A percentile compares a stretch with the other conserved stretches of the same genome.
These are phyloP conservation scores for Triticum monococcum DNA, from an alignment of 176 grass and related monocot genomes.

Conservation along the genomic window DNA sequence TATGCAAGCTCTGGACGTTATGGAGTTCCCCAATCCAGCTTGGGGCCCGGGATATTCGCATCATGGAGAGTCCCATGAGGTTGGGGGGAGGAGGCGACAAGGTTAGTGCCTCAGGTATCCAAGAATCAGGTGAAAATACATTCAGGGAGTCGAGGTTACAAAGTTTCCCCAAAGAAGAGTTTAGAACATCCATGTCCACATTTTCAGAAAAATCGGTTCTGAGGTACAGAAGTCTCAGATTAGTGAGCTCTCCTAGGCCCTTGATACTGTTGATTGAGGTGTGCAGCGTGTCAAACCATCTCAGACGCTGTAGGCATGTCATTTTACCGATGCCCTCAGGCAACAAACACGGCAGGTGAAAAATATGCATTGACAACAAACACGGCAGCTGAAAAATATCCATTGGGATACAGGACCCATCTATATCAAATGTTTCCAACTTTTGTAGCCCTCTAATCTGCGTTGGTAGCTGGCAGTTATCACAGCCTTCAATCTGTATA, in stretches of 20 bases:
- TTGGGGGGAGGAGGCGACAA: neutral
- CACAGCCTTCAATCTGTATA: neutral
- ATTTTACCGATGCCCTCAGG: conserved; percentile 9
- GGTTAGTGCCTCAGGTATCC: neutral
- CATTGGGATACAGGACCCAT: conserved; percentile 5
- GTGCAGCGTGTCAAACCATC: neutral
- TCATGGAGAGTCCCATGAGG: neutral
- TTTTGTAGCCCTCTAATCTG: conserved; percentile 5
- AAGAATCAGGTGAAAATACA: neutral
- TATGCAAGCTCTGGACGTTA: neutral
- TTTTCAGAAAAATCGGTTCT: no score
- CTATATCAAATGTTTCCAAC: conserved; percentile 20
- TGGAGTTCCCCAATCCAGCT: neutral
- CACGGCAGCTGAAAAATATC: neutral
- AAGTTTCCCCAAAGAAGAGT: conserved; percentile 14
- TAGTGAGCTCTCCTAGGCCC: no score
- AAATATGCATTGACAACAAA: neutral
- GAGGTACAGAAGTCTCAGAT: no score
- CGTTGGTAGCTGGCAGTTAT: conserved; percentile 16
- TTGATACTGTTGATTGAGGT: neutral
- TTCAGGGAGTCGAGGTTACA: neutral
- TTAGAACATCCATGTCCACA: neutral
- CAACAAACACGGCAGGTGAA: neutral
- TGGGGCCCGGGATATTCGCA: neutral
- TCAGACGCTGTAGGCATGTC: neutral